These are phyloP conservation scores for Aristolochia fimbriata DNA, from an alignment of 164 flowering plant species.

Conservation along the genomic window DNA sequence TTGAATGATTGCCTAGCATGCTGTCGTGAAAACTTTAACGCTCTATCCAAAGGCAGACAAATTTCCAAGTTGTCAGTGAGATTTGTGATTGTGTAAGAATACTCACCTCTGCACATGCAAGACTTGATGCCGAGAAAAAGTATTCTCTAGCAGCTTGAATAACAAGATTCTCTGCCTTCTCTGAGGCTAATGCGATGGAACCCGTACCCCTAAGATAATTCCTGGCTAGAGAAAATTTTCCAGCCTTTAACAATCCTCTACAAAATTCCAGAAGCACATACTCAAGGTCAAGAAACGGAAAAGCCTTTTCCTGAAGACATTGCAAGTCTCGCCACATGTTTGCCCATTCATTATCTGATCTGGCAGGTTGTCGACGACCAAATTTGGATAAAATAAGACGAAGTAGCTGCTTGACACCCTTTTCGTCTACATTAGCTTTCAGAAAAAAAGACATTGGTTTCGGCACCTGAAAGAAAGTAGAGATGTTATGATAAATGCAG, in stretches of 20 bases:
- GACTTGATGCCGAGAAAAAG: slow-evolving; percentile 90
- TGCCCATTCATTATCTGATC: slow-evolving; percentile 92
- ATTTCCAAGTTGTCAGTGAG: background rate
- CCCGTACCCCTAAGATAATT: slow-evolving; percentile 81
- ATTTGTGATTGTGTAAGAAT: background rate
- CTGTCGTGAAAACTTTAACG: background rate
- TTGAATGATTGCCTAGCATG: background rate
- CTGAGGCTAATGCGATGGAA: slow-evolving; percentile 57
- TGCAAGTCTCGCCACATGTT: slow-evolving; percentile 95
- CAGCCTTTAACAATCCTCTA: slow-evolving; percentile 92
- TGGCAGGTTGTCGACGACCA: slow-evolving; percentile 71
- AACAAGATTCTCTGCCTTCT: slow-evolving; percentile 85
- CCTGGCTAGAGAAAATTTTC: slow-evolving; percentile 91
- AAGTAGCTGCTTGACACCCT: slow-evolving; percentile 84
- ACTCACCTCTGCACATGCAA: slow-evolving; percentile 80
- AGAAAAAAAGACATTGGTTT: slow-evolving; percentile 69
- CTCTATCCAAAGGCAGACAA: background rate
- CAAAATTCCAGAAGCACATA: slow-evolving; percentile 85
- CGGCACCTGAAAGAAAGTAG: slow-evolving; percentile 55
- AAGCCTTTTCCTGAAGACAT: slow-evolving; percentile 73
- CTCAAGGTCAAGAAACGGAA: slow-evolving; percentile 84
- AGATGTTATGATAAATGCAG: too few species aligned
- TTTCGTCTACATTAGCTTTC: slow-evolving; percentile 64
- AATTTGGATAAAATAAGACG: slow-evolving; percentile 97
- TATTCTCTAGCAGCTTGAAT: slow-evolving; percentile 95